Base-by-base conservation (phyloP, 2,329 filamentous ascomycete genomes). In the Westerdykella sp. region DNA sequence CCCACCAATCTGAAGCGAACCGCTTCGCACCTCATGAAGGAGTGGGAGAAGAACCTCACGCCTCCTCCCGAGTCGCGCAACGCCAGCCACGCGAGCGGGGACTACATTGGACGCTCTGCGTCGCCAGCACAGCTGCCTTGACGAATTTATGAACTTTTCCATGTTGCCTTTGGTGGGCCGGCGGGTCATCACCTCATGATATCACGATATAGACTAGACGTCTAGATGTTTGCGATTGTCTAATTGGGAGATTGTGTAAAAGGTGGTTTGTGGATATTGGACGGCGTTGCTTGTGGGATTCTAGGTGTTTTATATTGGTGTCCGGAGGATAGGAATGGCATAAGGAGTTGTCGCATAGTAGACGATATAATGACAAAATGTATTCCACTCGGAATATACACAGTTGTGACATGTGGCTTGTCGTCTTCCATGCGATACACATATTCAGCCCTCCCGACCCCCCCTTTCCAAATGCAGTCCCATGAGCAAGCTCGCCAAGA, bases 11-110 rank as follows among this genome's bases (percentile, higher is more conserved):
- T 96, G 54, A 87, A 88, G 62, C 79, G 81, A 31, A 91, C 87
- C 1, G 87, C 90, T n/a, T 85, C 83, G 30, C 85, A 84, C 49
- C 74, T 95, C 44, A 88, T 96, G 80, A 85, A 83, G 51, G 89
- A 95, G 62, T 95, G 88, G 87, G 91, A 97, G 70, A 87, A 81
- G 65, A 86, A 79, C 52, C 71, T 90, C 12, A 80, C 77, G 2
- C 74, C 80, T 6, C 60, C 64, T 6, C 57, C 64, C 2, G 62
- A 66, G 51, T 59, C 63, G 14, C 48, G 62, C 36, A 53, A 55
- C 21, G 41, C 55, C 6, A 59, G 50, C 42, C 61, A 63, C 42
- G 53, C 57, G 14, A 60, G 58, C 40, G 63, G 62, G 31, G 63
- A 66, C 43, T 66, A 65, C 50, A 55, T 66, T 43, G 62, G 62